Percentiles rank a stretch among this genome's conserved stretches.
Evolutionary conservation across 2,329 filamentous ascomycete genomes (phyloP).

Genomic region (Colletotrichum noveboracense): DNA sequence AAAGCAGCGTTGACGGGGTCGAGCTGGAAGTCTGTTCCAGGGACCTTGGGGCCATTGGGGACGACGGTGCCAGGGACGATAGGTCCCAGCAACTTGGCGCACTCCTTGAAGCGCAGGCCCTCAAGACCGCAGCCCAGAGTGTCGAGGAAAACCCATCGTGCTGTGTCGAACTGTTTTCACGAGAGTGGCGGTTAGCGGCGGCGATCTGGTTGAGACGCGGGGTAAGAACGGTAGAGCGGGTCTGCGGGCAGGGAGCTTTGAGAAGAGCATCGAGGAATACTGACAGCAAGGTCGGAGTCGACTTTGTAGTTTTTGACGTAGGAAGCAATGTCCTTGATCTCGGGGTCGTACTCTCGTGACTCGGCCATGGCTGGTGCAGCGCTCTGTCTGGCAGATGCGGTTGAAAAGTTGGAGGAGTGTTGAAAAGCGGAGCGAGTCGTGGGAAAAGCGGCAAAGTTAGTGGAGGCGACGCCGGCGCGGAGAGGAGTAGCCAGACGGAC

Average conservation of each 20-base stretch:
- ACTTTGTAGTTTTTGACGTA: slow-evolving; percentile 95
- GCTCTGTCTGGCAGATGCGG: slow-evolving; percentile 51
- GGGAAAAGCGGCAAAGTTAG: slow-evolving; percentile 32
- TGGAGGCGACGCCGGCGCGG: slow-evolving; percentile 39
- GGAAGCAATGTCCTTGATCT: slow-evolving; percentile 92
- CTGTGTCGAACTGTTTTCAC: slow-evolving; percentile 80
- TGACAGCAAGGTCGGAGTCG: slow-evolving; percentile 89
- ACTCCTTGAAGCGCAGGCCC: slow-evolving; percentile 94
- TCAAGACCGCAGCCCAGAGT: slow-evolving; percentile 96
- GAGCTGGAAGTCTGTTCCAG: slow-evolving; percentile 90
- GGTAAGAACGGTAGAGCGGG: slow-evolving; percentile 19
- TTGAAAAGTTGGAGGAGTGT: slow-evolving; percentile 52
- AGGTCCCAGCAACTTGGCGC: slow-evolving; percentile 91
- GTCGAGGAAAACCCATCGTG: slow-evolving; percentile 95
- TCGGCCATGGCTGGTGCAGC: slow-evolving; percentile 55
- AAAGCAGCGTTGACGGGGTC: slow-evolving; percentile 96
- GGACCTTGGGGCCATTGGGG: slow-evolving; percentile 89
- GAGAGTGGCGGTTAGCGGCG: slow-evolving; percentile 30
- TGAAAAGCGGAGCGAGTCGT: slow-evolving; percentile 37
- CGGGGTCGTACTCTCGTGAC: slow-evolving; percentile 78
- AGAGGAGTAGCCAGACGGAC: slow-evolving; percentile 40
- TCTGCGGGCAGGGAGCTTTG: background rate
- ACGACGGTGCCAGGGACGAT: slow-evolving; percentile 89
- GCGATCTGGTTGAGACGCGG: slow-evolving; percentile 20
- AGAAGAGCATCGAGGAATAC: slow-evolving; percentile 36